Evolutionary conservation across 2,329 filamentous ascomycete species (phyloP), one percentile per base, ranked within the genome.

Genomic region (Penicillium sp.): DNA sequence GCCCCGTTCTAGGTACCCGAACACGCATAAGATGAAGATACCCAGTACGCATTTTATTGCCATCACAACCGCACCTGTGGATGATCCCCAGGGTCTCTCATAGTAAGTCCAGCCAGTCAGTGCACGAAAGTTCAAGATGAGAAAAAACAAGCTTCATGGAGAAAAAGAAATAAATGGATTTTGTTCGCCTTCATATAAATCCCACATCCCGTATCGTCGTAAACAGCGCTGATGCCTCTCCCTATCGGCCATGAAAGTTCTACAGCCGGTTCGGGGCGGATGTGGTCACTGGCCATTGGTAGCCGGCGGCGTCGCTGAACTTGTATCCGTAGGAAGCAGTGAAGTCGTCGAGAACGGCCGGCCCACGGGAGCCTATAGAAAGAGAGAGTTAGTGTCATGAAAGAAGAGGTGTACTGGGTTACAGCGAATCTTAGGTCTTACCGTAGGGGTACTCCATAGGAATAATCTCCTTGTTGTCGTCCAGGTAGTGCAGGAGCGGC

Each of bases 371-470:
- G 68, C 95, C 95, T 99, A 69, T 11, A 14, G 41, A 31, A 47
- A 50, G 6, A 28, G 47, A 12, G 34, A 3, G 35, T 37, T 11
- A 55, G 41, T 55, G 22, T 12, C 11, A 15, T 15, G n/a, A 22
- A 4, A 20, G 10, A 2, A 38, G 25, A 52, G 22, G 20, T 25
- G 5, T 10, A 37, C 7, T 12, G 7, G 4, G 3, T 22, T 12
- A 50, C 28, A 8, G 17, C 10, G n/a, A 35, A 78, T 25, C 20
- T 11, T 45, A 4, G 11, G 14, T 45, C 90, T 82, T 81, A 97
- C 95, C 95, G 76, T 99, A 99, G 67, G 96, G 94, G 81, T 99
- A 99, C 75, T 97, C 94, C 95, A 99, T 99, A 28, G 95, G 95
- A 61, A 96, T 91, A 67, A 99, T 98, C 81, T 99, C 95, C 85